Conservation (phyloP, 1,139 yeast genomes). For the Kodamaea derodonti region DNA sequence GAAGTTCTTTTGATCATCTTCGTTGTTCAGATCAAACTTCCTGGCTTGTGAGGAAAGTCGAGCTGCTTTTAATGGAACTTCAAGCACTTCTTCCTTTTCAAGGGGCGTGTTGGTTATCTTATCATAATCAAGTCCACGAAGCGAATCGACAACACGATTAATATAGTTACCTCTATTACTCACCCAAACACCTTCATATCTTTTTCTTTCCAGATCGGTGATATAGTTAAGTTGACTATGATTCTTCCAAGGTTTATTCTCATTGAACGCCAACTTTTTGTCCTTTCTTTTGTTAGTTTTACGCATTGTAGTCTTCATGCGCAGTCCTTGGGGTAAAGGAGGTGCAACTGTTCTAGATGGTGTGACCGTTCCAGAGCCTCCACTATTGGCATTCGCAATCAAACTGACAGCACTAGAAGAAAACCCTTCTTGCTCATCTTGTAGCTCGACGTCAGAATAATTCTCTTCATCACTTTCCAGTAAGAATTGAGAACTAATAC, state of each 20-base stretch:
- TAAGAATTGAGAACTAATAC: conserved; percentile 10
- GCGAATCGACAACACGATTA: conserved; percentile 33
- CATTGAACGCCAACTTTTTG: conserved; percentile 60
- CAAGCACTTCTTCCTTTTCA: conserved; percentile 15
- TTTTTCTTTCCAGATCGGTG: conserved; percentile 70
- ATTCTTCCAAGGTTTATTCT: conserved; percentile 94
- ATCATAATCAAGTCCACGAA: conserved; percentile 33
- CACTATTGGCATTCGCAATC: conserved; percentile 1
- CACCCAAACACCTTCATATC: conserved; percentile 94
- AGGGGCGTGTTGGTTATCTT: conserved; percentile 15
- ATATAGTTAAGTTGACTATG: conserved; percentile 61
- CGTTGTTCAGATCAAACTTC: conserved; percentile 10
- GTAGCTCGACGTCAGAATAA: conserved; percentile 3
- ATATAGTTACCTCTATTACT: conserved; percentile 72
- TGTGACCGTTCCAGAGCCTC: conserved; percentile 6
- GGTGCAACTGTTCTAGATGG: conserved; percentile 6
- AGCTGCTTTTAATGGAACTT: conserved; percentile 29
- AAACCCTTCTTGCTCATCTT: conserved; percentile 1
- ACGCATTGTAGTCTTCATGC: conserved; percentile 66
- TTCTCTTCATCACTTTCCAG: conserved; percentile 15
- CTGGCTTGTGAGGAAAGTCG: conserved; percentile 25
- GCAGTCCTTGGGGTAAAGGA: conserved; percentile 27
- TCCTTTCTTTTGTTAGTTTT: conserved; percentile 44
- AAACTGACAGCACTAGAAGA: background rate
- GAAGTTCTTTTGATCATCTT: conserved; percentile 22